Percentiles rank a stretch among this genome's conserved stretches.
Evolutionary conservation across 2,329 filamentous ascomycete genomes (phyloP).

Genomic region (Calonectria pauciramosa): DNA sequence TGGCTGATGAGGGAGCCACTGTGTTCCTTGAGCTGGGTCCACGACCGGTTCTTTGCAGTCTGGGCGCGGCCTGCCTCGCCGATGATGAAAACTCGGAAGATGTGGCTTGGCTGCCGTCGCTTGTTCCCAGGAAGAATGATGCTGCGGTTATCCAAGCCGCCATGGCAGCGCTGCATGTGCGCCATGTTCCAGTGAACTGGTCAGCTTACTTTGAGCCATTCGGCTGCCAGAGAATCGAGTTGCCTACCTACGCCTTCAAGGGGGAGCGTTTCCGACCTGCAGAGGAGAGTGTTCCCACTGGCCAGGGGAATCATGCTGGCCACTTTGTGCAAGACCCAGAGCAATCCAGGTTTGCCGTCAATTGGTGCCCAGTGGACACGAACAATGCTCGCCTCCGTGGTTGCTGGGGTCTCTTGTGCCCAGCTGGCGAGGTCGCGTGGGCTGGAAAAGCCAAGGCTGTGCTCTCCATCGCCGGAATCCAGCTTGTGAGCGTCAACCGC

Average conservation of each 20-base stretch:
- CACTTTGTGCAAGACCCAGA: background rate
- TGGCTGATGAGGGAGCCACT: background rate
- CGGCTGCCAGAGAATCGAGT: background rate
- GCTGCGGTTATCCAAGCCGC: background rate
- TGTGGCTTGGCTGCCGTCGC: background rate
- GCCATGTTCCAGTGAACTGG: background rate
- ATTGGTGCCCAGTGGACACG: background rate
- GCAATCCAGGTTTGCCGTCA: background rate
- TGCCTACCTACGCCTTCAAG: background rate
- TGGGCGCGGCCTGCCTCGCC: background rate
- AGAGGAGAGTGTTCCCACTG: background rate
- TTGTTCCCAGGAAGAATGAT: background rate
- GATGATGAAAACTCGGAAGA: background rate
- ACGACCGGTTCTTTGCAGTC: background rate
- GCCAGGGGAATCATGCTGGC: background rate
- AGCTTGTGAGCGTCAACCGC: background rate
- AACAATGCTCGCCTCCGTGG: background rate
- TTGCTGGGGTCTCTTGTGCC: background rate
- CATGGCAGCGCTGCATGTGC: background rate
- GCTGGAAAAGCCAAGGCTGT: background rate
- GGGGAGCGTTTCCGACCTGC: background rate
- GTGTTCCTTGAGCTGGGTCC: background rate
- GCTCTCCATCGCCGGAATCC: background rate
- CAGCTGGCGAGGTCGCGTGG: background rate
- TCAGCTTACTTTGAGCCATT: background rate